Conservation (phyloP, 1,284 basidiomycete species). For the Austroboletus niveus region DNA sequence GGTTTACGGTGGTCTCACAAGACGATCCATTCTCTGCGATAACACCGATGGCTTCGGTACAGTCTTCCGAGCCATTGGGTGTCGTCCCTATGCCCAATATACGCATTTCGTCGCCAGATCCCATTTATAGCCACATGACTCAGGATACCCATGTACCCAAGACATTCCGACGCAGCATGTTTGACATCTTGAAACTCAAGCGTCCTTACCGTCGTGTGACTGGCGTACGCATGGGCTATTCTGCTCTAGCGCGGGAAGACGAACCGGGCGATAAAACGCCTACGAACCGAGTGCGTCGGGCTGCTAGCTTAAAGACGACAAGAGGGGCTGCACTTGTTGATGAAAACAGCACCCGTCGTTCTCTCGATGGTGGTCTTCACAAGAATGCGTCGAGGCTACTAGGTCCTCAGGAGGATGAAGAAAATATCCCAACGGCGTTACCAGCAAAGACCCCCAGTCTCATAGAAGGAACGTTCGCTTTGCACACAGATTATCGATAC, state of each 20-base stretch:
- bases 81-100: slow-evolving; percentile 4
- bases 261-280: background rate
- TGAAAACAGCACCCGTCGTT: background rate
- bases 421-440: background rate
- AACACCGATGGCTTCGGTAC: background rate
- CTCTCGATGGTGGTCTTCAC: slow-evolving; percentile 4
- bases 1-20: slow-evolving; percentile 23
- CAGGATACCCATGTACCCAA: slow-evolving; percentile 7
- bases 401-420: background rate
- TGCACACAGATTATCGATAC: background rate
- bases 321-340: background rate
- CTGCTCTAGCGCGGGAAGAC: background rate
- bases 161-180: slow-evolving; percentile 28
- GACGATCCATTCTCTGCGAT: slow-evolving; percentile 24
- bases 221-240: background rate
- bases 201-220: slow-evolving; percentile 1
- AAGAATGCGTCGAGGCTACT: background rate
- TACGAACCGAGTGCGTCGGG: background rate
- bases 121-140: background rate
- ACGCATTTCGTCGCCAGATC: slow-evolving; percentile 3
- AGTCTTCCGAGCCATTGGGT: background rate
- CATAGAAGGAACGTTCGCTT: background rate
- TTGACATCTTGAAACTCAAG: slow-evolving; percentile 26
- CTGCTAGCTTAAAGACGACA: background rate
- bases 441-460: background rate